A percentile compares a stretch with the other conserved stretches of the same genome.
These are phyloP conservation scores for Saturnispora bothae DNA, from an alignment of 805 yeast species.

Conservation along the genomic window DNA sequence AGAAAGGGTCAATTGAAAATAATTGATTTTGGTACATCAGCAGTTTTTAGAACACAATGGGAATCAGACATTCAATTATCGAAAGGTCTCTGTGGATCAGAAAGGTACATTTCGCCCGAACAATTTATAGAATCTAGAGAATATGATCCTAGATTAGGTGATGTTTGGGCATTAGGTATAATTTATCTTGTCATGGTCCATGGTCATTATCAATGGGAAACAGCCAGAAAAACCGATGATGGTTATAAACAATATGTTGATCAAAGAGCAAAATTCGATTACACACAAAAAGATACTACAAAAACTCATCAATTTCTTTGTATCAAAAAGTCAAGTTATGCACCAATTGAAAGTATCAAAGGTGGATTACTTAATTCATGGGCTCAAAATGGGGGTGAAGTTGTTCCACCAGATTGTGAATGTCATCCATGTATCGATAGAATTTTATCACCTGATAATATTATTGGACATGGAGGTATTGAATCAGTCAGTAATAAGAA, in stretches of 20 bases:
- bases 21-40: conserved; percentile 86
- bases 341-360: conserved; percentile 42
- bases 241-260: conserved; percentile 34
- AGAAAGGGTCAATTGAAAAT: conserved; percentile 56
- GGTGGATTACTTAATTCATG: conserved; percentile 24
- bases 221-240: conserved; percentile 30
- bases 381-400: conserved; percentile 11
- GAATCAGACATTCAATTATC: conserved; percentile 60
- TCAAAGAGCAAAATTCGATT: conserved; percentile 32
- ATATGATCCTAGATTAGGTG: conserved; percentile 73
- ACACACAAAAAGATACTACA: conserved; percentile 20
- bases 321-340: conserved; percentile 32
- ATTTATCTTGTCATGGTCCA: conserved; percentile 56
- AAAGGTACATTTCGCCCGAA: conserved; percentile 89
- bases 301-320: conserved; percentile 22
- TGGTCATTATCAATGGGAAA: conserved; percentile 30
- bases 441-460: conserved; percentile 5
- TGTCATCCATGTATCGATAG: conserved; percentile 10
- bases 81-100: conserved; percentile 77
- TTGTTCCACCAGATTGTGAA: conserved; percentile 9
- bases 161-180: conserved; percentile 84
- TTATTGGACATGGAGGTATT: conserved; percentile 5
- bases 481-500: neutral
- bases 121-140: conserved; percentile 46
- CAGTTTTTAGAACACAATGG: conserved; percentile 87